Evolutionary conservation across 108 stramenopile species (phyloP), one percentile per base, ranked within the genome.

Genomic region (Cylindrotheca fusiformis): DNA sequence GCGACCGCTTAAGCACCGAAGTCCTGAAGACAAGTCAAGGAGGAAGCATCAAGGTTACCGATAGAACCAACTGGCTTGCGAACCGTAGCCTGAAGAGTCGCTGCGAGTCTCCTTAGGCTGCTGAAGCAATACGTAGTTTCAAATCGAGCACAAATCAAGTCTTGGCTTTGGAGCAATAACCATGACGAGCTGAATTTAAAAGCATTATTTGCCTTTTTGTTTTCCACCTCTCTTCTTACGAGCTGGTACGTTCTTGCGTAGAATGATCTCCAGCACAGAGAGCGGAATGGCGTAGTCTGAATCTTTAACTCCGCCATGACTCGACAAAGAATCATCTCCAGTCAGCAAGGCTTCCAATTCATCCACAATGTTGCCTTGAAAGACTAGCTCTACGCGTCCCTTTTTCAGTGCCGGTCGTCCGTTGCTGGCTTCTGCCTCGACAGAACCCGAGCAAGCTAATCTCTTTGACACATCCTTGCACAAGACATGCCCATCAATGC

Each of bases 231-330:
- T 59, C 46, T 77, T 81, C 52, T 85, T 87, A 30, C 79, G 58
- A 14, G 78, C 80, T 48, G 91, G 86, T 18, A 90, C 87, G 52
- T 88, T 88, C 53, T 90, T 93, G 41, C 74, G 72, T 44, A 90
- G 55, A 4, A 32, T 62, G 20, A 84, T 71, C 8, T 80, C 71
- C 18, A 93, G 72, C 0, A 82, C 75, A 60, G 60, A 66, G 48
- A 74, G 74, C 22, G 91, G 88, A 19, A 93, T 30, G 33, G 36
- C 46, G 29, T 86, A 89, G 3, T 75, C 69, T 4, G 72, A 61
- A 44, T 74, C 79, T 48, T 88, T 86, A 19, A 74, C 81, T 21
- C 88, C 91, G 1, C 91, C 91, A 66, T 93, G 91, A 48, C 48
- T 63, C 21, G 83, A 76, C 50, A 83, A 28, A 20, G 65, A 66